phyloP scores from a whole-genome alignment of 1,284 basidiomycete species.

The Cystobasidium pallidum region DNA sequence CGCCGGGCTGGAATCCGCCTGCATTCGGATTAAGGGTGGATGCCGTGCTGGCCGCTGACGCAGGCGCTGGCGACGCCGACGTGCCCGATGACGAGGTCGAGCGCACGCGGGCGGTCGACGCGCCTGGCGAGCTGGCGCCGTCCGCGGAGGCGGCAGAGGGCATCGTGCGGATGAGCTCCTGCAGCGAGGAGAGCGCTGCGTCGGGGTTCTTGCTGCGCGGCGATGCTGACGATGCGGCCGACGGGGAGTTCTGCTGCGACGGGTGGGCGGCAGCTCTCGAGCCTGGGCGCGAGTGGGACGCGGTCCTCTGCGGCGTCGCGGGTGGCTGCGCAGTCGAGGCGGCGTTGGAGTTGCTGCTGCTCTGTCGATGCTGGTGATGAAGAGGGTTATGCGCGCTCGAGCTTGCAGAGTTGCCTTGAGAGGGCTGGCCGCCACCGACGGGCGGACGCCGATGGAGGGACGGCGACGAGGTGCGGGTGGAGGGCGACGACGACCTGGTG shows the following conservation, averaged over 20 bases:
- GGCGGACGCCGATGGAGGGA: neutral
- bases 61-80: neutral
- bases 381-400: slow-evolving; percentile 15
- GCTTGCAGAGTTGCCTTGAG: neutral
- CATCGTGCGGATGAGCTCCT: slow-evolving; percentile 41
- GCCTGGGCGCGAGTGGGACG: neutral
- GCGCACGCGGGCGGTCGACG: neutral
- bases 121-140: neutral
- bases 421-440: neutral
- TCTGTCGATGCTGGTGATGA: slow-evolving; percentile 15
- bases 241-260: neutral
- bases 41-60: slow-evolving; percentile 19
- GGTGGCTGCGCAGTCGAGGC: neutral
- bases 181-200: slow-evolving; percentile 30
- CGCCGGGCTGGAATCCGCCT: slow-evolving; percentile 54
- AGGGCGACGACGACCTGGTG: neutral
- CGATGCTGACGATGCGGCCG: neutral
- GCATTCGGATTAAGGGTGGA: slow-evolving; percentile 54
- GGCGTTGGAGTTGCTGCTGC: neutral
- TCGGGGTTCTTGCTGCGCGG: slow-evolving; percentile 22
- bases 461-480: neutral
- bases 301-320: neutral
- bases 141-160: slow-evolving; percentile 10
- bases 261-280: slow-evolving; percentile 2
- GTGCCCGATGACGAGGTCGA: slow-evolving; percentile 2